phyloP scores from a whole-genome alignment of 192 early-diverging fungal species.

The Umbelopsis vinacea region DNA sequence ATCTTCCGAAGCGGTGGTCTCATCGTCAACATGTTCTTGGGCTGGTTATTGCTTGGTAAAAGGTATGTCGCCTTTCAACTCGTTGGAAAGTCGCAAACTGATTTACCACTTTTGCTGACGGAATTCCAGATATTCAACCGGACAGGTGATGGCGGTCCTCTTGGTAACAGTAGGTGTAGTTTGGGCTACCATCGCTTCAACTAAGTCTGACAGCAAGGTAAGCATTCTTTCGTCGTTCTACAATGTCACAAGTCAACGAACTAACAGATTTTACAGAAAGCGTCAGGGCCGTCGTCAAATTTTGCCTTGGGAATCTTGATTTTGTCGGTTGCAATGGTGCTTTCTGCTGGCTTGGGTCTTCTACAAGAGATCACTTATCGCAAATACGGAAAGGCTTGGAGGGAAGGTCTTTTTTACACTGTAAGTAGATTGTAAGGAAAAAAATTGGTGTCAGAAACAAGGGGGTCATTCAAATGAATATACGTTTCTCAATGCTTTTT shows the following conservation, averaged over 20 bases:
- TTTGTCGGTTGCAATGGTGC: conserved; percentile 70
- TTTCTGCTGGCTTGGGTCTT: conserved; percentile 82
- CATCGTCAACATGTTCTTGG: conserved; percentile 83
- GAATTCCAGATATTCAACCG: conserved; percentile 46
- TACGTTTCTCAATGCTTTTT: neutral
- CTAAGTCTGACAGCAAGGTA: conserved; percentile 2
- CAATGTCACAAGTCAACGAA: neutral
- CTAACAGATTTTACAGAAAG: neutral
- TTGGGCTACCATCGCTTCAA: conserved; percentile 58
- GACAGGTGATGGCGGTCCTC: conserved; percentile 64
- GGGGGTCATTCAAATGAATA: too few relatives aligned
- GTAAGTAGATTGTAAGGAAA: conserved; percentile 35
- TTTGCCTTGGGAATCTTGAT: conserved; percentile 71
- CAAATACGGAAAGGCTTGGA: conserved; percentile 82
- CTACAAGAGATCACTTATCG: conserved; percentile 82
- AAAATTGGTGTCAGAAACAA: too few relatives aligned
- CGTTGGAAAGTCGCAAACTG: neutral
- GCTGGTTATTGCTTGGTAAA: conserved; percentile 65
- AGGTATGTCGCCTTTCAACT: conserved; percentile 43
- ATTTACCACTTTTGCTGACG: neutral
- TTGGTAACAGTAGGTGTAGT: conserved; percentile 82
- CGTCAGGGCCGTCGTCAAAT: neutral
- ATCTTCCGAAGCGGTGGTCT: conserved; percentile 86
- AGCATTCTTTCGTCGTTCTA: neutral
- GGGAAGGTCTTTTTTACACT: conserved; percentile 88